Evolutionary conservation across 768 basidiomycete genomes (phyloP), one percentile per base, ranked within the genome.

Genomic region (Rhodotorula toruloides): DNA sequence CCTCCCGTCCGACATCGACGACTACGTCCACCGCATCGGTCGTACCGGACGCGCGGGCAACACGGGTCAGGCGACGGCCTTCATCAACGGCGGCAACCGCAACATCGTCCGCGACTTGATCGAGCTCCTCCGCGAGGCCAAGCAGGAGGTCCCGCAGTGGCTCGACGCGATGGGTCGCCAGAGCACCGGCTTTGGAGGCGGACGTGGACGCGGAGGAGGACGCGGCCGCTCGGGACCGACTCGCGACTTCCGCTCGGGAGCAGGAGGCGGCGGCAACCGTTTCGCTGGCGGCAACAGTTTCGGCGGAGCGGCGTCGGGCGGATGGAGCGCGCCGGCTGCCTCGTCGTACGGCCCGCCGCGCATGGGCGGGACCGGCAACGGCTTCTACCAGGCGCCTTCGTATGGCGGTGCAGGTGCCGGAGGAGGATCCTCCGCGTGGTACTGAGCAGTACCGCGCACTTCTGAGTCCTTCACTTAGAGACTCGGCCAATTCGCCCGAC

Each of bases 1-100:
- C 77, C 82, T 99, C 10, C 96, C 96, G 19, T 88, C 88, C 67
- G 96, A 98, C 80, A 93, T 99, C 70, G 96, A 98, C 76, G 96
- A 99, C 79, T 99, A 98, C 79, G 93, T 98, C 52, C 93, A 98
- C 77, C 92, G 76, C 63, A 77, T 77, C 65, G 76, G 76, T 61
- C 76, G 76, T 63, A 77, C 76, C 55, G 96, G 96, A 50, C 93
- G 96, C 84, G 96, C 96, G 14, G 96, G 96, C 55, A 99, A 99
- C 82, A 90, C 88, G 17, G 96, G 96, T 82, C 83, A 87, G 71
- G 87, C 89, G 32, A 99, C 96, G 21, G 91, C 94, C 10, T 98
- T 99, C 83, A 80, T 80, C 78, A 81, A 81, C 79, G 74, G 80
- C 54, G 78, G 79, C 69, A 81, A 81, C 77, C 73, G 75, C 55